Evolutionary conservation across 2,329 filamentous ascomycete species (phyloP), one percentile per base, ranked within the genome.

Genomic region (Aspergillus nomiae): DNA sequence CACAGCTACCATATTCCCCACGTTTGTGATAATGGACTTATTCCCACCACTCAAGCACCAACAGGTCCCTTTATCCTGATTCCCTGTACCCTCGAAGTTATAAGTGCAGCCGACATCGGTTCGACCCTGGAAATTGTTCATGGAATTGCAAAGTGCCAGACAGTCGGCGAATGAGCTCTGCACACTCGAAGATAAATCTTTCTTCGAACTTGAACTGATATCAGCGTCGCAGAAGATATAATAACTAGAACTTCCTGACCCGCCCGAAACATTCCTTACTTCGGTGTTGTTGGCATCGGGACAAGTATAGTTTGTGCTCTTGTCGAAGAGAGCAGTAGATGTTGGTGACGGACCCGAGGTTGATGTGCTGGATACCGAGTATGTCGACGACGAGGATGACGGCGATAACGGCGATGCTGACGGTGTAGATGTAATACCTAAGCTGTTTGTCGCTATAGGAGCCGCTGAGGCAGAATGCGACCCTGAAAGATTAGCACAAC

Each of bases 1-100:
- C 21, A 59, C 46, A 14, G 57, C 57, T 14, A n/a, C 57, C 46
- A 59, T 59, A 53, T 59, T 59, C 57, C 57, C 57, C 14, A 34
- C 46, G 19, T 59, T 59, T 7, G 57, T 36, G 34, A 59, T 59
- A 36, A 59, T 34, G 0, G 12, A 50, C 32, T 59, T 59, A 11
- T 48, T 41, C 6, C 12, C 32, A 8, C 57, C 57, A 32, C 43
- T 21, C 12, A 59, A 24, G 41, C 57, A 51, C 57, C 57, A 59
- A n/a, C 57, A 59, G 1, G 57, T 59, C n/a, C 54, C 54, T 10
- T 38, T 38, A 0, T 53, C 26, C 34, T 59, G 57, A 2, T n/a
- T 32, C 0, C 57, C 57, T 19, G 57, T 59, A 19, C 57, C 57
- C 26, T 51, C 57, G 21, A 38, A 59, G 11, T 59, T 59, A 32